A percentile compares a stretch with the other conserved stretches of the same genome.
These are phyloP conservation scores for Leptographium lundbergii DNA, from an alignment of 2,329 filamentous ascomycete genomes.

Conservation along the genomic window DNA sequence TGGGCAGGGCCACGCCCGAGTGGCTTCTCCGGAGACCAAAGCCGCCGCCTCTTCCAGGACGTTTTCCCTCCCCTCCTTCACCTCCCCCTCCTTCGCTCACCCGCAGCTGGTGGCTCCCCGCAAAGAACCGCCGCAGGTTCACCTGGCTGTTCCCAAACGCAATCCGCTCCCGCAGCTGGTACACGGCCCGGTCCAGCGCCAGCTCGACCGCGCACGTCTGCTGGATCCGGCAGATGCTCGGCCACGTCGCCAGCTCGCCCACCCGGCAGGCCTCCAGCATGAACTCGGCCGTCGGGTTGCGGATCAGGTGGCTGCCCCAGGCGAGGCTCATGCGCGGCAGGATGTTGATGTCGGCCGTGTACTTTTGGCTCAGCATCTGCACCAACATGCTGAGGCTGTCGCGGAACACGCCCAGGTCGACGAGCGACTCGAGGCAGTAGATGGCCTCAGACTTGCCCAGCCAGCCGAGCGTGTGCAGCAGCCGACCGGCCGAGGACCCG, in stretches of 20 bases:
- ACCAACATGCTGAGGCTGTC: constrained; percentile 65
- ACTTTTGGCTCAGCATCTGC: constrained; percentile 78
- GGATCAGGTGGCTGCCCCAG: constrained; percentile 51
- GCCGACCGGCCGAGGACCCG: constrained; percentile 19
- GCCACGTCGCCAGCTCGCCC: constrained; percentile 85
- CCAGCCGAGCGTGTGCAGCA: constrained; percentile 55
- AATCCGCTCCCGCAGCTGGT: constrained; percentile 52
- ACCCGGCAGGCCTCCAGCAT: constrained; percentile 67
- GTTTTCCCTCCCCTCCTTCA: background rate
- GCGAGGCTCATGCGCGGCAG: constrained; percentile 14
- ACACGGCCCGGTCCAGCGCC: constrained; percentile 65
- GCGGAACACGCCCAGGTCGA: constrained; percentile 69
- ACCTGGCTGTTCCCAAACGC: constrained; percentile 56
- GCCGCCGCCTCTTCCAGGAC: too few species aligned
- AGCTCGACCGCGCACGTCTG: constrained; percentile 85
- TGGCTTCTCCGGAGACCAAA: background rate
- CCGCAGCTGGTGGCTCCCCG: constrained; percentile 19
- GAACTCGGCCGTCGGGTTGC: constrained; percentile 75
- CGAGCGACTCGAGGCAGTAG: constrained; percentile 67
- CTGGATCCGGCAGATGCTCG: constrained; percentile 70
- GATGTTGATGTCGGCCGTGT: constrained; percentile 92
- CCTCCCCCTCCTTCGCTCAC: background rate
- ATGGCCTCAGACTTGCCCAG: constrained; percentile 69
- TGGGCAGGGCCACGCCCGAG: background rate
- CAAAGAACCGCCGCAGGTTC: constrained; percentile 37